phyloP scores from a whole-genome alignment of 164 flowering plant genomes.

The Piper longum region DNA sequence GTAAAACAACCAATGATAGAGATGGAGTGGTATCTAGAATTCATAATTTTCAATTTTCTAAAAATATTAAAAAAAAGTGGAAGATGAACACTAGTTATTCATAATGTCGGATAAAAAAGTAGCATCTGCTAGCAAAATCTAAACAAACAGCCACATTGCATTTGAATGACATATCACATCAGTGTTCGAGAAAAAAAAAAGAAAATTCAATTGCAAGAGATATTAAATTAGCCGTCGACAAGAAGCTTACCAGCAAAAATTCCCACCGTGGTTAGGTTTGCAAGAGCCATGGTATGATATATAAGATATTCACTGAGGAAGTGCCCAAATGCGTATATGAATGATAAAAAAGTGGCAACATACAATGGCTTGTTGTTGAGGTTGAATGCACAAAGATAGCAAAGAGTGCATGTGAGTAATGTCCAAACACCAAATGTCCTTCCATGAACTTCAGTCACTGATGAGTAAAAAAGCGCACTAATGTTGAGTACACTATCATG shows the following conservation, averaged over 20 bases:
- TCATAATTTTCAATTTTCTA: too few species aligned
- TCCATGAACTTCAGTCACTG: constrained; percentile 98
- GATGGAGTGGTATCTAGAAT: not conserved
- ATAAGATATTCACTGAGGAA: constrained; percentile 76
- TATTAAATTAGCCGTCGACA: not conserved
- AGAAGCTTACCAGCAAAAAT: constrained; percentile 66
- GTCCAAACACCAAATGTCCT: constrained; percentile 99
- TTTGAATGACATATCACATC: not conserved
- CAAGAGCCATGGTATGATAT: constrained; percentile 69
- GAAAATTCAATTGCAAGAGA: not conserved
- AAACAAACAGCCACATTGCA: not conserved
- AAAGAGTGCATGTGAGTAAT: constrained; percentile 88
- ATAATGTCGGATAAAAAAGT: not conserved
- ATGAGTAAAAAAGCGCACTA: constrained; percentile 1
- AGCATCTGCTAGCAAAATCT: not conserved
- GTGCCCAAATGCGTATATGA: constrained; percentile 83
- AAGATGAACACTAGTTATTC: not conserved
- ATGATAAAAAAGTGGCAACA: constrained; percentile 67
- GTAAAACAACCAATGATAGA: not conserved
- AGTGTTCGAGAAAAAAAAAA: not conserved
- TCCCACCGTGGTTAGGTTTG: constrained; percentile 73
- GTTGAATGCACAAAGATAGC: constrained; percentile 89
- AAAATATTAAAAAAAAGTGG: too few species aligned
- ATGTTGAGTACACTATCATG: not conserved
- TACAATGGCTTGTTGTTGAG: constrained; percentile 81